Conservation (phyloP, 2,329 filamentous ascomycete species). For the Xylaria sp. region DNA sequence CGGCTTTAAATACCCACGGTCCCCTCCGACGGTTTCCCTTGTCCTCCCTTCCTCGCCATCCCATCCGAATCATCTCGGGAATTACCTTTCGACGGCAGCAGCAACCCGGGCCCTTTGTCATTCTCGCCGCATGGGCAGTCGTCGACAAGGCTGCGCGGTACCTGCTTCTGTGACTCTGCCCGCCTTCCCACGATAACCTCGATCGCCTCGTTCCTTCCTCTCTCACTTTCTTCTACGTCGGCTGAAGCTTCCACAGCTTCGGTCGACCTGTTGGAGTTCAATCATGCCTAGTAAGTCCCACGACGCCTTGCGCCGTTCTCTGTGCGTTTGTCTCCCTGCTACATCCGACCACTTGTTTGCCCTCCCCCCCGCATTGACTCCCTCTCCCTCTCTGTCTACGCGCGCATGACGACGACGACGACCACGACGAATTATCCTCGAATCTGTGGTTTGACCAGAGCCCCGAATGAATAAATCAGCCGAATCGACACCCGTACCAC, state of each 20-base stretch:
- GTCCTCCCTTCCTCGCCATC: constrained; percentile 4
- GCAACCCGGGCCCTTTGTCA: neutral
- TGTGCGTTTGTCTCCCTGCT: neutral
- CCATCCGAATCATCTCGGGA: neutral
- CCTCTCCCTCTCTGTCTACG: neutral
- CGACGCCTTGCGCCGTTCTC: neutral
- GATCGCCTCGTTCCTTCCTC: too few species aligned
- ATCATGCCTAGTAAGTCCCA: constrained; percentile 40
- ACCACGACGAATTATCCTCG: neutral
- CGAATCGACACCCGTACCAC: neutral
- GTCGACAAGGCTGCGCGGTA: constrained; percentile 17
- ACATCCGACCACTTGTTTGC: neutral
- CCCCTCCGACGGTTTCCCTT: neutral
- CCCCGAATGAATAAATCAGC: neutral
- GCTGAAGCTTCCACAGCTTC: constrained; percentile 24
- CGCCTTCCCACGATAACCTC: neutral
- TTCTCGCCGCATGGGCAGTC: constrained; percentile 16
- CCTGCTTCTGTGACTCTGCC: neutral
- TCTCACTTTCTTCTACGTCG: neutral
- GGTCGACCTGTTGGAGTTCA: constrained; percentile 10
- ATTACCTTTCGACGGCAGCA: neutral
- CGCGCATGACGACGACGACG: constrained; percentile 5
- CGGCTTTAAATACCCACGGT: neutral
- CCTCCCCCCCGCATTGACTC: neutral
- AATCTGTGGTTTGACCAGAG: neutral